Conservation (phyloP, 164 flowering plant species). For the Chimonanthus salicifolius region DNA sequence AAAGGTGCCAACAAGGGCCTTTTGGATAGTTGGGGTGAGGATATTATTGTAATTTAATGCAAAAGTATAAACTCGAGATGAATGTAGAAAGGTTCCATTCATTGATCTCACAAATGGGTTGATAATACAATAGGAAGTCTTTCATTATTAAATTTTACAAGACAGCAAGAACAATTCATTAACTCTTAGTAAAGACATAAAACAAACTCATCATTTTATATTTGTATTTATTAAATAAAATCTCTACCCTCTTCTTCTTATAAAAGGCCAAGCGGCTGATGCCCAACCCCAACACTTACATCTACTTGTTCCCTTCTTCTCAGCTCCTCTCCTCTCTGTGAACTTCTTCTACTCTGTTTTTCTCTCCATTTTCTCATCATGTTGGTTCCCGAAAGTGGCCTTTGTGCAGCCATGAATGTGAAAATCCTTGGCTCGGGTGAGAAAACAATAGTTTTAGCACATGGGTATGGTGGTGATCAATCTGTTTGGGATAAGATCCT, state of each 20-base stretch:
- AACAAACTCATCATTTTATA: too few species aligned
- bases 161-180: not conserved
- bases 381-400: constrained; percentile 19
- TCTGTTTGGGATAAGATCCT: constrained; percentile 69
- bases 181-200: not conserved
- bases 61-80: too few species aligned
- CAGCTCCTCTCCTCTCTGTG: too few species aligned
- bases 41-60: too few species aligned
- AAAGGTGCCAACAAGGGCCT: too few species aligned
- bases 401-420: constrained; percentile 53
- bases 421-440: constrained; percentile 46
- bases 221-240: not conserved
- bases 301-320: not conserved
- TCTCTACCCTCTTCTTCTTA: not conserved
- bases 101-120: too few species aligned
- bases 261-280: not conserved
- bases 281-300: not conserved
- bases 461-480: constrained; percentile 79
- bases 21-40: too few species aligned
- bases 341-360: not conserved
- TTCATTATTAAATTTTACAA: not conserved
- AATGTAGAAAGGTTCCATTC: too few species aligned
- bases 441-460: constrained; percentile 57
- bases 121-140: too few species aligned
- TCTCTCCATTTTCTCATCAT: constrained; percentile 7